Conservation (phyloP, 2,329 filamentous ascomycete species). For the Phaeosphaeriaceae sp. region DNA sequence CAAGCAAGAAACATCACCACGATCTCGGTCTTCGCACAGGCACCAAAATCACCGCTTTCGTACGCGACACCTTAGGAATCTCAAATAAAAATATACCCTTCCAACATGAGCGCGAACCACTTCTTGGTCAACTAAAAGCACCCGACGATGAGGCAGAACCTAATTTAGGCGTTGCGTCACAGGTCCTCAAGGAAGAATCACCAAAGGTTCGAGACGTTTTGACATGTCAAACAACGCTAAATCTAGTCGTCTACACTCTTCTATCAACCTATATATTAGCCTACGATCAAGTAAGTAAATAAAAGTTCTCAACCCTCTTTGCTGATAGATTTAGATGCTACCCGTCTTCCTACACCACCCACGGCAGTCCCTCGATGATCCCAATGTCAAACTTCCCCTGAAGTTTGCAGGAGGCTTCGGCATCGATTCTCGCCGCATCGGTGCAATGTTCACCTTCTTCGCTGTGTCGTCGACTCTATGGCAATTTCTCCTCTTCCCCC, state of each 20-base stretch:
- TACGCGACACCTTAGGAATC: slow-evolving; percentile 29
- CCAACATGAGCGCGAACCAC: slow-evolving; percentile 35
- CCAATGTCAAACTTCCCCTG: slow-evolving; percentile 70
- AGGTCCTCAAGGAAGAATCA: slow-evolving; percentile 17
- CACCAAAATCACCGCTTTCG: slow-evolving; percentile 60
- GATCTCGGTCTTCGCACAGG: slow-evolving; percentile 83
- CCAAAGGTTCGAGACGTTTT: slow-evolving; percentile 68
- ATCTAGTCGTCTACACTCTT: slow-evolving; percentile 78
- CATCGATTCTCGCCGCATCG: slow-evolving; percentile 74
- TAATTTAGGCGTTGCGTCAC: slow-evolving; percentile 1
- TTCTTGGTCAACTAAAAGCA: slow-evolving; percentile 33
- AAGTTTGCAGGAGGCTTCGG: slow-evolving; percentile 86
- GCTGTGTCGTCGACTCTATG: slow-evolving; percentile 79
- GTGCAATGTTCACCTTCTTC: slow-evolving; percentile 83
- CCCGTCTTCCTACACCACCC: slow-evolving; percentile 88
- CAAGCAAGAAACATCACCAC: slow-evolving; percentile 67
- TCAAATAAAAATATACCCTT: slow-evolving; percentile 10
- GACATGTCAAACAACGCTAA: slow-evolving; percentile 74
- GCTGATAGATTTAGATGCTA: slow-evolving; percentile 59
- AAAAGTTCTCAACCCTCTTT: background rate
- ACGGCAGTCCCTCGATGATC: slow-evolving; percentile 58
- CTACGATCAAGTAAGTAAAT: slow-evolving; percentile 71
- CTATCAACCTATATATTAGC: slow-evolving; percentile 82
- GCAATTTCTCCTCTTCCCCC: slow-evolving; percentile 86
- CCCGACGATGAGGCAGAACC: slow-evolving; percentile 21